These are phyloP conservation scores for Fusarium liriodendri DNA, from an alignment of 2,329 filamentous ascomycete genomes.

Conservation along the genomic window DNA sequence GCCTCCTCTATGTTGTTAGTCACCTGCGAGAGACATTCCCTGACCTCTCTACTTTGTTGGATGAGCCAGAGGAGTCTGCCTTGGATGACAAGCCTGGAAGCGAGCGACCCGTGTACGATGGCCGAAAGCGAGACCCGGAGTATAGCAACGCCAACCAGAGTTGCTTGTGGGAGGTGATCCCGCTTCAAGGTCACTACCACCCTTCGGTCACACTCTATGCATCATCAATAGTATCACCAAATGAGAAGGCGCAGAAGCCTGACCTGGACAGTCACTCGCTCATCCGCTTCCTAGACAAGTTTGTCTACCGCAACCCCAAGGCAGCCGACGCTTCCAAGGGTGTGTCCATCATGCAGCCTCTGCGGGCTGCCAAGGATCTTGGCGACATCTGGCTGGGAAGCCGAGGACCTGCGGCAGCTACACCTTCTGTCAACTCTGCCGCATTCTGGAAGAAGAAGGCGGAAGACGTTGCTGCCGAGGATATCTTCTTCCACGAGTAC, in stretches of 20 bases:
- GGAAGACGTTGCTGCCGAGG: slow-evolving; percentile 89
- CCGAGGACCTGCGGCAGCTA: slow-evolving; percentile 54
- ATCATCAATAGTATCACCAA: slow-evolving; percentile 73
- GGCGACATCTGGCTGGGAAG: slow-evolving; percentile 68
- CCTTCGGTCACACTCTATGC: slow-evolving; percentile 92
- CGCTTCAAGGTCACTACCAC: slow-evolving; percentile 78
- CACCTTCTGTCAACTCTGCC: slow-evolving; percentile 78
- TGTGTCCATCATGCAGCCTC: slow-evolving; percentile 95
- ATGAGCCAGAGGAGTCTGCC: slow-evolving; percentile 78
- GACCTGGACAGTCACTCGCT: slow-evolving; percentile 91
- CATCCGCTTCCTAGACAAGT: slow-evolving; percentile 96
- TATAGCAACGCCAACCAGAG: slow-evolving; percentile 93
- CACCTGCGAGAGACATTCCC: slow-evolving; percentile 85
- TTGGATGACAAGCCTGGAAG: slow-evolving; percentile 68
- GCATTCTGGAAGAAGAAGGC: slow-evolving; percentile 91
- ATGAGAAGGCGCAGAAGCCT: slow-evolving; percentile 84
- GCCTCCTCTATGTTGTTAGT: slow-evolving; percentile 88
- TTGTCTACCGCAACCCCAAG: slow-evolving; percentile 97
- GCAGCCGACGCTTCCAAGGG: slow-evolving; percentile 75
- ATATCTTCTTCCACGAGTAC: slow-evolving; percentile 99
- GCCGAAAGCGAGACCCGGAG: slow-evolving; percentile 90
- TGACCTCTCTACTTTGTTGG: slow-evolving; percentile 80
- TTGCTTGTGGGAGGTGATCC: slow-evolving; percentile 87
- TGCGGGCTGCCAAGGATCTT: slow-evolving; percentile 64
- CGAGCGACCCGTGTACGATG: slow-evolving; percentile 73